Percentiles rank a stretch among this genome's conserved stretches.
Conservation (phyloP, 345 rosid species). For the Theobroma cacao region DNA sequence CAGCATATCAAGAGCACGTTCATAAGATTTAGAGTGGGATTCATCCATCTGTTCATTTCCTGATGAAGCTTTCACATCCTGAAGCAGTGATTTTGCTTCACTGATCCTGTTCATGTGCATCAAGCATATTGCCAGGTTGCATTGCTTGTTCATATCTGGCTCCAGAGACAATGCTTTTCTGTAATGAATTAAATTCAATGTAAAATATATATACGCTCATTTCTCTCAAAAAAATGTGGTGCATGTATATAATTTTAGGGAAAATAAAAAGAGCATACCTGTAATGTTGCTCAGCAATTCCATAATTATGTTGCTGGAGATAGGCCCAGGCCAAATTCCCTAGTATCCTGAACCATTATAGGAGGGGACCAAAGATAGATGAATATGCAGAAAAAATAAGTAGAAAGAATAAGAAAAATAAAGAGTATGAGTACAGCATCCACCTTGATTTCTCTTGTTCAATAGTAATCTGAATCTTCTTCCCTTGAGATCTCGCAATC, state of each 20-base stretch:
- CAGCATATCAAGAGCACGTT: constrained; percentile 59
- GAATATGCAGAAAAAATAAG: not conserved
- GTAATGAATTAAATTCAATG: constrained; percentile 2
- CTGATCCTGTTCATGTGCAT: constrained; percentile 58
- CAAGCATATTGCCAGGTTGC: constrained; percentile 78
- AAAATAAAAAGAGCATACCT: constrained; percentile 30
- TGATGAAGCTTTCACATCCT: constrained; percentile 43
- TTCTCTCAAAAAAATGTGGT: not conserved
- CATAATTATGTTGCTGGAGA: constrained; percentile 63
- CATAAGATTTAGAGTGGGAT: constrained; percentile 56
- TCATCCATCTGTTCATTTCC: constrained; percentile 46
- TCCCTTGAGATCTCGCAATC: constrained; percentile 71
- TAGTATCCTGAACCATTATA: constrained; percentile 42
- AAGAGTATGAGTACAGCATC: not conserved
- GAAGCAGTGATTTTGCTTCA: constrained; percentile 68
- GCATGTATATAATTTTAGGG: not conserved
- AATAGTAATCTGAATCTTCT: constrained; percentile 53
- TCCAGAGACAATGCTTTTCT: constrained; percentile 70
- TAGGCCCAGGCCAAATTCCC: constrained; percentile 95
- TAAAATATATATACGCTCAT: not conserved
- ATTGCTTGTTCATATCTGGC: constrained; percentile 65
- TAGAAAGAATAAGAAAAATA: not conserved
- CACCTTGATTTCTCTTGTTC: constrained; percentile 81
- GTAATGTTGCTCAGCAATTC: constrained; percentile 75
- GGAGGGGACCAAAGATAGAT: not conserved